A percentile compares a stretch with the other conserved stretches of the same genome.
These are phyloP conservation scores for Penicillium sp. DNA, from an alignment of 2,329 filamentous ascomycete genomes.

Conservation along the genomic window DNA sequence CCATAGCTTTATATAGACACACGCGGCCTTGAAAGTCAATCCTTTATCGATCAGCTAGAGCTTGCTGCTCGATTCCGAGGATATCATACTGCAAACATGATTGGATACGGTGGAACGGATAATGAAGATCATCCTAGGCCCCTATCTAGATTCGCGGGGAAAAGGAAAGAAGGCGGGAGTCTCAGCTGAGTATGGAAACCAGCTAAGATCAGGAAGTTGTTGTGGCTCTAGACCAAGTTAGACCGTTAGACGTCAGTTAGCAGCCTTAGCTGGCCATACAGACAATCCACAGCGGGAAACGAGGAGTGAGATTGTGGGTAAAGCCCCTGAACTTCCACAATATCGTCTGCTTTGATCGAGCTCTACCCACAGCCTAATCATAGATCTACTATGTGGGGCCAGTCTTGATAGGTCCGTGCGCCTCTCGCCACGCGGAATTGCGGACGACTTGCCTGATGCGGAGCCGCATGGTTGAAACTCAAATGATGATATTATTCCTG, in stretches of 20 bases:
- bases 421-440: neutral
- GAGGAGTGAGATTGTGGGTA: neutral
- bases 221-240: too few relatives aligned
- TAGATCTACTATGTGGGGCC: neutral
- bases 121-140: neutral
- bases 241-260: neutral
- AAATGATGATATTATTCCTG: neutral
- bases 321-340: neutral
- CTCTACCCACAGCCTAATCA: neutral
- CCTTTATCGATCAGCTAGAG: neutral
- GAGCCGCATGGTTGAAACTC: conserved; percentile 8
- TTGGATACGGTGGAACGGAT: conserved; percentile 1
- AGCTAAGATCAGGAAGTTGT: neutral
- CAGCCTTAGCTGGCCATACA: neutral
- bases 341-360: neutral
- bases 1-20: neutral
- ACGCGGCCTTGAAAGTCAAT: neutral
- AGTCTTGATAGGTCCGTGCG: neutral
- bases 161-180: neutral
- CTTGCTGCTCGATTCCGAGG: neutral
- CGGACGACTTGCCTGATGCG: conserved; percentile 10
- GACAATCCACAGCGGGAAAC: neutral
- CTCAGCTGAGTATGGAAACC: neutral
- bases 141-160: neutral
- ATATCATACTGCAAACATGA: neutral